These are phyloP conservation scores for Xylaria sp. DNA, from an alignment of 2,329 filamentous ascomycete species.

Conservation along the genomic window DNA sequence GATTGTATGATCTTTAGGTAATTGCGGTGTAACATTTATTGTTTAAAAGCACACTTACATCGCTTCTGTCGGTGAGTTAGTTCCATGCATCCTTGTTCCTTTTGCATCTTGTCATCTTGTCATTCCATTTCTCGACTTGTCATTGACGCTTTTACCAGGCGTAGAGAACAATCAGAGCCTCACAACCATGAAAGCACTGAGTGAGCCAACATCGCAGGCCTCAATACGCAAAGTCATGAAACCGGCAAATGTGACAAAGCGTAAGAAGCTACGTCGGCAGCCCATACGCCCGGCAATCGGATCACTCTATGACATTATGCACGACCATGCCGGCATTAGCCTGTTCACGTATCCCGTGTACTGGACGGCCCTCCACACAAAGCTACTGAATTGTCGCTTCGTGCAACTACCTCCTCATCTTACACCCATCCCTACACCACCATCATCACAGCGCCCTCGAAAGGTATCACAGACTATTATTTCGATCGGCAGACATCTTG, in stretches of 20 bases:
- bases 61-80: background rate
- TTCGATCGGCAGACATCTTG: conserved; percentile 56
- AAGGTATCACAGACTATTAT: conserved; percentile 56
- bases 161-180: background rate
- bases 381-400: conserved; percentile 61
- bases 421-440: conserved; percentile 53
- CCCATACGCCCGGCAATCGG: conserved; percentile 56
- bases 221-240: conserved; percentile 2
- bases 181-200: conserved; percentile 24
- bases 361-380: conserved; percentile 64
- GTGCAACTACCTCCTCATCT: conserved; percentile 54
- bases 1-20: too few relatives aligned
- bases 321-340: conserved; percentile 57
- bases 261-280: conserved; percentile 45
- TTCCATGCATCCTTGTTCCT: background rate
- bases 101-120: background rate
- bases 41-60: background rate
- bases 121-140: background rate
- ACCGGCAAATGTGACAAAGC: conserved; percentile 34
- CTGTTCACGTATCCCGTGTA: conserved; percentile 64
- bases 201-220: conserved; percentile 1
- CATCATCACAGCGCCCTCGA: conserved; percentile 50
- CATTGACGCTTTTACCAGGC: background rate
- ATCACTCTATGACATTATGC: conserved; percentile 64
- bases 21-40: background rate